Percentiles rank a stretch among this genome's conserved stretches.
Conservation (phyloP, 352 stramenopile species). For the Pythium pyrilobum region DNA sequence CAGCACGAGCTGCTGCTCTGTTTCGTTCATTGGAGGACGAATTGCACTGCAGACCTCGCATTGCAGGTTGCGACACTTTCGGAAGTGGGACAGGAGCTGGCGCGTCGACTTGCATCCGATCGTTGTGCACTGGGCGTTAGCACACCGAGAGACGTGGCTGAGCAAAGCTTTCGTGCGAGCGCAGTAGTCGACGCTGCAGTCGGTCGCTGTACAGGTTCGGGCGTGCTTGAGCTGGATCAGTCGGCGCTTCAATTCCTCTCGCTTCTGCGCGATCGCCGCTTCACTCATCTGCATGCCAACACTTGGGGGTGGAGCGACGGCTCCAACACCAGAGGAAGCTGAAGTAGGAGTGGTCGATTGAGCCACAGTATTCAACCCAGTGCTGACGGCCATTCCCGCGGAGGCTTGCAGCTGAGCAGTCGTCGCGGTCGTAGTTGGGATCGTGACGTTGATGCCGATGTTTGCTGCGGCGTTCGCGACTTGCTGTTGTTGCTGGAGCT, state of each 20-base stretch:
- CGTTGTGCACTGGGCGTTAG: slow-evolving; percentile 80
- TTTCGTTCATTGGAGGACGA: slow-evolving; percentile 84
- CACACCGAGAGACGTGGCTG: slow-evolving; percentile 76
- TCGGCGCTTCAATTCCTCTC: slow-evolving; percentile 78
- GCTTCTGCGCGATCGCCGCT: slow-evolving; percentile 76
- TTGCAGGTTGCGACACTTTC: slow-evolving; percentile 83
- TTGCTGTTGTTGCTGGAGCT: slow-evolving; percentile 71
- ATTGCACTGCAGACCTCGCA: slow-evolving; percentile 87
- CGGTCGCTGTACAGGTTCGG: slow-evolving; percentile 65
- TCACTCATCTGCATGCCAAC: slow-evolving; percentile 62
- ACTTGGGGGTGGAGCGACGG: slow-evolving; percentile 3
- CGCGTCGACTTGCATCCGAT: slow-evolving; percentile 86
- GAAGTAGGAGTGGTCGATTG: too few species aligned
- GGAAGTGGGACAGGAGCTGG: slow-evolving; percentile 82
- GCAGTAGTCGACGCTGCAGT: slow-evolving; percentile 81
- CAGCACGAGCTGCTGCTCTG: slow-evolving; percentile 78
- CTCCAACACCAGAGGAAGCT: background rate
- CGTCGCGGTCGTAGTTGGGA: slow-evolving; percentile 20
- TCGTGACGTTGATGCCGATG: slow-evolving; percentile 25
- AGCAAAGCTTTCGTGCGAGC: slow-evolving; percentile 75
- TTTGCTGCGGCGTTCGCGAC: slow-evolving; percentile 29
- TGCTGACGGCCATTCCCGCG: background rate
- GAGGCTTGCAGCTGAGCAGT: slow-evolving; percentile 26
- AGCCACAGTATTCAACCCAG: background rate
- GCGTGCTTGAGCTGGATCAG: slow-evolving; percentile 86